A percentile compares a stretch with the other conserved stretches of the same genome.
Evolutionary conservation across 495 filamentous ascomycete genomes (phyloP).

Genomic region (Chaetomidium leptoderma): DNA sequence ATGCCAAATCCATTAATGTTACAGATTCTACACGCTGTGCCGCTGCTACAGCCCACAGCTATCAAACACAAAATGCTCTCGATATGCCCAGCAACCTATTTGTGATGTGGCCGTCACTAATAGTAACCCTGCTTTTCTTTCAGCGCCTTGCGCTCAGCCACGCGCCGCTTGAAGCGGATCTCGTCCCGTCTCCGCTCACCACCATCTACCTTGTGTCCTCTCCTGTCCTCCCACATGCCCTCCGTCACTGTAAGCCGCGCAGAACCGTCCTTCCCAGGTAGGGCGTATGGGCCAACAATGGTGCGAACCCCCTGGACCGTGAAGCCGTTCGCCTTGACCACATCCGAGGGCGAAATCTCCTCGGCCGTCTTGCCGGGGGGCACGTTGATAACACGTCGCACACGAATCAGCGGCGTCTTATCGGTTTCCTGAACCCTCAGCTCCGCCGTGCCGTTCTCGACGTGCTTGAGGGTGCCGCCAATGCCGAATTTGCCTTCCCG

Average conservation of each 20-base stretch:
- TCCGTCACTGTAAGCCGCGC: conserved; percentile 67
- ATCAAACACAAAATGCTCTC: conserved; percentile 1
- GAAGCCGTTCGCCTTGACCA: conserved; percentile 56
- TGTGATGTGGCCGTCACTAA: conserved; percentile 11
- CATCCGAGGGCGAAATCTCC: conserved; percentile 36
- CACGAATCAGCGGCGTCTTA: conserved; percentile 16
- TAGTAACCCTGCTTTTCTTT: conserved; percentile 35
- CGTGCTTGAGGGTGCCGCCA: conserved; percentile 70
- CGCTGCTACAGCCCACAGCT: background rate
- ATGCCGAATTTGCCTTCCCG: conserved; percentile 67
- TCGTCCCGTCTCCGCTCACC: conserved; percentile 86
- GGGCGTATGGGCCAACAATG: conserved; percentile 67
- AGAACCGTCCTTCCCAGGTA: conserved; percentile 59
- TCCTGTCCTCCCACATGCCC: conserved; percentile 80
- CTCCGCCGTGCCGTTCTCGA: conserved; percentile 67
- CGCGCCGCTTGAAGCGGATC: conserved; percentile 57
- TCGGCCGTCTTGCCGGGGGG: conserved; percentile 48
- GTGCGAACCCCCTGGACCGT: conserved; percentile 59
- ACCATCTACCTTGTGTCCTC: conserved; percentile 90
- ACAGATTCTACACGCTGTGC: conserved; percentile 26
- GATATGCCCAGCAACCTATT: conserved; percentile 3
- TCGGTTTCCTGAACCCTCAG: conserved; percentile 64
- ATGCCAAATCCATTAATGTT: conserved; percentile 22
- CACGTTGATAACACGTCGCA: conserved; percentile 64
- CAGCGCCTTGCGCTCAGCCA: conserved; percentile 46